phyloP scores from a whole-genome alignment of 2,329 filamentous ascomycete genomes.

The Byssoonygena ceratinophila region DNA sequence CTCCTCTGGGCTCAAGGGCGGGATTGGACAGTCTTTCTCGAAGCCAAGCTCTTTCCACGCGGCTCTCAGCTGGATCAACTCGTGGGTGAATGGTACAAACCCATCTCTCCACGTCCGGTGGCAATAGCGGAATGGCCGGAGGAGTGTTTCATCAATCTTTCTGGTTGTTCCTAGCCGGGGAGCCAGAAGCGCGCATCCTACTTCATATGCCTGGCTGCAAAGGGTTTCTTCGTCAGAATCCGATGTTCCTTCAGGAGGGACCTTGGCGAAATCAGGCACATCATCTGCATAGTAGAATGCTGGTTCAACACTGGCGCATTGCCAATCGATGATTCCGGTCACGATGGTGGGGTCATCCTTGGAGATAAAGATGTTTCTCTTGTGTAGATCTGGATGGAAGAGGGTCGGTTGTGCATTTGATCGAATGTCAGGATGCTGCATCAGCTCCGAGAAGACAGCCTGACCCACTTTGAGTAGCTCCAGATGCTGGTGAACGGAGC shows the following conservation, averaged over 20 bases:
- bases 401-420: conserved; percentile 25
- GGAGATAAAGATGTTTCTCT: conserved; percentile 37
- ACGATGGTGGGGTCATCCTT: conserved; percentile 30
- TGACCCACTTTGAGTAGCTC: conserved; percentile 25
- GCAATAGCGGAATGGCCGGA: conserved; percentile 34
- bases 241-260: conserved; percentile 20
- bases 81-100: conserved; percentile 30
- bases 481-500: conserved; percentile 27
- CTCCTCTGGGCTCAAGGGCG: conserved; percentile 13
- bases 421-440: conserved; percentile 22
- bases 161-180: conserved; percentile 17
- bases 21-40: conserved; percentile 18
- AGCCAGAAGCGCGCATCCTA: conserved; percentile 15
- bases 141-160: conserved; percentile 29
- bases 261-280: conserved; percentile 32
- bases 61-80: conserved; percentile 32
- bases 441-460: conserved; percentile 24
- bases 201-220: conserved; percentile 26
- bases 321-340: conserved; percentile 37
- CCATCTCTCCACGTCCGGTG: conserved; percentile 36
- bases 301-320: conserved; percentile 33
- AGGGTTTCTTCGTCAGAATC: conserved; percentile 13
- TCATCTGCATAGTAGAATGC: conserved; percentile 33
- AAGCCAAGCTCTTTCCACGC: conserved; percentile 34
- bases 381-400: conserved; percentile 35